phyloP scores from a whole-genome alignment of 495 filamentous ascomycete genomes.

The Penicillium cataractarum region DNA sequence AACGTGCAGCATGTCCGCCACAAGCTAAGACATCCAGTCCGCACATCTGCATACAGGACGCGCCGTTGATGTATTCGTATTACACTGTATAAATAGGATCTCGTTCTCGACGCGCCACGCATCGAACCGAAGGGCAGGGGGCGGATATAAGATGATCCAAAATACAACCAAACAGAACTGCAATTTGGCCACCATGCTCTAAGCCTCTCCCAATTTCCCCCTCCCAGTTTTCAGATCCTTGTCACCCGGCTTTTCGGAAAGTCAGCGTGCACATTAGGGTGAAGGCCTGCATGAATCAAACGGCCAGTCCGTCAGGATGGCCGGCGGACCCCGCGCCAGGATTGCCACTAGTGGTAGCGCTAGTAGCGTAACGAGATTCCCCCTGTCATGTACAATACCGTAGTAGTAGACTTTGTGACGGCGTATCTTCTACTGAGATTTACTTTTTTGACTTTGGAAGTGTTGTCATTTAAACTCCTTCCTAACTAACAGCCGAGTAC shows the following conservation, averaged over 20 bases:
- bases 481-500: neutral
- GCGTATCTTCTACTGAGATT: neutral
- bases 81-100: neutral
- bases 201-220: neutral
- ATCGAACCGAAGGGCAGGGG: neutral
- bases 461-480: neutral
- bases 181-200: neutral
- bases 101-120: neutral
- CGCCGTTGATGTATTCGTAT: conserved; percentile 16
- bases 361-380: conserved; percentile 12
- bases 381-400: conserved; percentile 24
- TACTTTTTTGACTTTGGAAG: neutral
- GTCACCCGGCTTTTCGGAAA: neutral
- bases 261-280: neutral
- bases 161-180: neutral
- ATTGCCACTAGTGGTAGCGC: conserved; percentile 13
- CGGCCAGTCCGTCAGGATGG: conserved; percentile 11
- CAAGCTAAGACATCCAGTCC: neutral
- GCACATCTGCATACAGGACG: conserved; percentile 11
- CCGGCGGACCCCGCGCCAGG: conserved; percentile 16
- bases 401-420: neutral
- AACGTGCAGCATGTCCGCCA: conserved; percentile 9
- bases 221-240: neutral
- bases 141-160: neutral
- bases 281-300: conserved; percentile 5